A percentile compares a stretch with the other conserved stretches of the same genome.
Conservation (phyloP, 148 eudicot species). For the Salicornia ramosissima region DNA sequence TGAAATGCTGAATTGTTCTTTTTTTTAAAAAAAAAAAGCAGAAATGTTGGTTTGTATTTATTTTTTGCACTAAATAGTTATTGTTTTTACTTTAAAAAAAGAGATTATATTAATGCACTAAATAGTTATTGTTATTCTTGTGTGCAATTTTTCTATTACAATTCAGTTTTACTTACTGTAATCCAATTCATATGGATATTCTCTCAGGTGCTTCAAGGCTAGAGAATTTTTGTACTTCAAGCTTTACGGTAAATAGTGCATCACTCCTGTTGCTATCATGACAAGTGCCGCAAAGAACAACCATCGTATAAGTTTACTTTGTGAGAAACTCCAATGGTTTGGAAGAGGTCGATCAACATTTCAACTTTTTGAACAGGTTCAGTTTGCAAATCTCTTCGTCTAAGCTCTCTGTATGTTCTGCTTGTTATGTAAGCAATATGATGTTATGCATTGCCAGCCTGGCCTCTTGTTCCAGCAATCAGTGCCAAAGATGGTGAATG, state of each 20-base stretch:
- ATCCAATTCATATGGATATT: conserved; percentile 11
- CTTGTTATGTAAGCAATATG: conserved; percentile 15
- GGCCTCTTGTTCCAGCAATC: conserved; percentile 99
- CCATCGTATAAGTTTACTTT: conserved; percentile 72
- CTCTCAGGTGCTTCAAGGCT: conserved; percentile 50
- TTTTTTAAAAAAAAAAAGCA: too few species aligned
- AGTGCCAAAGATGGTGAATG: conserved; percentile 87
- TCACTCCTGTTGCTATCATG: conserved; percentile 97
- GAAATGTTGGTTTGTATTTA: too few species aligned
- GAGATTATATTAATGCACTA: too few species aligned
- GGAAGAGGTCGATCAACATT: conserved; percentile 88
- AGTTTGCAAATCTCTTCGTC: conserved; percentile 15
- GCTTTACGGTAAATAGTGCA: conserved; percentile 79
- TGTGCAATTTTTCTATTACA: background rate
- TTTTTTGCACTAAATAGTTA: too few species aligned
- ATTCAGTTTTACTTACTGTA: conserved; percentile 1
- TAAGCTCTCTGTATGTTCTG: background rate
- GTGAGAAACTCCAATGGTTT: conserved; percentile 82
- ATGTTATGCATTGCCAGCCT: conserved; percentile 42
- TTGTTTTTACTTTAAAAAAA: too few species aligned
- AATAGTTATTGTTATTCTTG: background rate
- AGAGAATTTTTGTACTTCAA: conserved; percentile 91
- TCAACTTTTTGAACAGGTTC: conserved; percentile 88
- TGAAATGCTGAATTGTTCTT: too few species aligned
- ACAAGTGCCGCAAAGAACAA: conserved; percentile 95